Percentiles rank a stretch among this genome's conserved stretches.
phyloP scores from a whole-genome alignment of 495 filamentous ascomycete species.

The Choiromyces venosus region DNA sequence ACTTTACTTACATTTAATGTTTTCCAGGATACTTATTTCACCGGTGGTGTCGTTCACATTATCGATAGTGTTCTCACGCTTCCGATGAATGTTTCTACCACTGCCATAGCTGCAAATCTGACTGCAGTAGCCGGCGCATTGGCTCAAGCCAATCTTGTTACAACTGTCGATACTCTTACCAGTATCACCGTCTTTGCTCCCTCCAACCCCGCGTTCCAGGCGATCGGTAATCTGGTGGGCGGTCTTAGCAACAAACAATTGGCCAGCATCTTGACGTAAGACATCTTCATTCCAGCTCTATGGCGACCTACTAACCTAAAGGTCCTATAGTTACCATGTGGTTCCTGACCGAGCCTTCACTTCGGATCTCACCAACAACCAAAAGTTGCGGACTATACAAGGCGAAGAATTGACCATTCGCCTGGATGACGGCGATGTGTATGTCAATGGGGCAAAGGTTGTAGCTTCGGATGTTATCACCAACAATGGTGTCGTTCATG shows the following conservation, averaged over 20 bases:
- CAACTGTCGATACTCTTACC: slow-evolving; percentile 43
- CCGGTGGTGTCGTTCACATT: slow-evolving; percentile 60
- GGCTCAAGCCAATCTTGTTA: slow-evolving; percentile 45
- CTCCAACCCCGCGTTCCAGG: slow-evolving; percentile 57
- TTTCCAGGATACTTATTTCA: slow-evolving; percentile 56
- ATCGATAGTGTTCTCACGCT: slow-evolving; percentile 53
- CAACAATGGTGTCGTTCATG: slow-evolving; percentile 62
- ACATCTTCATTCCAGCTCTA: neutral
- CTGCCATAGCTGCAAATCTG: slow-evolving; percentile 51
- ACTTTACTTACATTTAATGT: slow-evolving; percentile 4
- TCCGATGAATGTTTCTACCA: slow-evolving; percentile 51
- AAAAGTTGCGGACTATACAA: slow-evolving; percentile 46
- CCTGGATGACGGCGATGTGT: slow-evolving; percentile 47
- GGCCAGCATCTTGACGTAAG: slow-evolving; percentile 46
- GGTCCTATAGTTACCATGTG: slow-evolving; percentile 50
- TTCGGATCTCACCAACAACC: slow-evolving; percentile 46
- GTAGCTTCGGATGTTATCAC: slow-evolving; percentile 56
- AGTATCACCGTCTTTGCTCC: slow-evolving; percentile 63
- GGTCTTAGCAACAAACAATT: slow-evolving; percentile 50
- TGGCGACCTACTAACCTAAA: neutral
- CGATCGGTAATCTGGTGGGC: slow-evolving; percentile 51
- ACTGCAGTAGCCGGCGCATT: slow-evolving; percentile 57
- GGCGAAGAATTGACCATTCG: slow-evolving; percentile 52
- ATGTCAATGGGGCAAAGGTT: slow-evolving; percentile 52
- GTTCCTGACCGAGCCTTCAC: slow-evolving; percentile 55